Evolutionary conservation across 2,329 filamentous ascomycete species (phyloP).

Genomic region (Cladosporium austrohemisphaericum): DNA sequence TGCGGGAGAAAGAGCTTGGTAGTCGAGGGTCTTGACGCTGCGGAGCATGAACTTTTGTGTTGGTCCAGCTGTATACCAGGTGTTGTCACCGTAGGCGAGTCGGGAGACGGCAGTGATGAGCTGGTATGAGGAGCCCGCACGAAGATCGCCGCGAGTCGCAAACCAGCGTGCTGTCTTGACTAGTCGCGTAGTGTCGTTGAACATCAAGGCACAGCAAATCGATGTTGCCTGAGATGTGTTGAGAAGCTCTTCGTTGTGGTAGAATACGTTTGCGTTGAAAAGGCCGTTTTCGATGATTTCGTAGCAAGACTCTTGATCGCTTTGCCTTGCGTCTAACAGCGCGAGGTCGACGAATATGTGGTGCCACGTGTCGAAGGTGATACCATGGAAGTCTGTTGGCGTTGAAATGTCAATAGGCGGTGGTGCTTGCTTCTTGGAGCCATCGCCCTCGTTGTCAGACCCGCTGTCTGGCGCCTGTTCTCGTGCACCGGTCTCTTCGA

Average conservation of each 20-base stretch:
- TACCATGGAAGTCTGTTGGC: slow-evolving; percentile 65
- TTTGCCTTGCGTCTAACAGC: slow-evolving; percentile 65
- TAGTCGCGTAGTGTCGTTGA: slow-evolving; percentile 72
- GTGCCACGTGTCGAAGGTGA: slow-evolving; percentile 80
- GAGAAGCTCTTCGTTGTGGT: slow-evolving; percentile 46
- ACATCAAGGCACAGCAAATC: slow-evolving; percentile 70
- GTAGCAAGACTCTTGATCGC: slow-evolving; percentile 70
- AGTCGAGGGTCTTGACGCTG: slow-evolving; percentile 87
- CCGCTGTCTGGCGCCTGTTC: slow-evolving; percentile 7
- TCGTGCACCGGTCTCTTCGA: slow-evolving; percentile 34
- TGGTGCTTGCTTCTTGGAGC: slow-evolving; percentile 13
- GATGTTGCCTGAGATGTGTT: slow-evolving; percentile 27
- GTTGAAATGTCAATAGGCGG: slow-evolving; percentile 22
- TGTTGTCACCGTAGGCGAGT: slow-evolving; percentile 66
- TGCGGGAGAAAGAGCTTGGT: slow-evolving; percentile 54
- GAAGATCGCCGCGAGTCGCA: slow-evolving; percentile 66
- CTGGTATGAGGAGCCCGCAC: slow-evolving; percentile 76
- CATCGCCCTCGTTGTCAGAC: slow-evolving; percentile 22
- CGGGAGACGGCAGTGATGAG: slow-evolving; percentile 77
- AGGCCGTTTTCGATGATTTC: slow-evolving; percentile 72
- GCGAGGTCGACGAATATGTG: slow-evolving; percentile 88
- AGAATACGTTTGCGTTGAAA: slow-evolving; percentile 75
- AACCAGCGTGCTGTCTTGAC: slow-evolving; percentile 75
- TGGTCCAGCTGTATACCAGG: slow-evolving; percentile 75
- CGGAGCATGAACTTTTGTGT: slow-evolving; percentile 88